A percentile compares a stretch with the other conserved stretches of the same genome.
phyloP scores from a whole-genome alignment of 148 eudicot genomes.

The Fagopyrum homotropicum region DNA sequence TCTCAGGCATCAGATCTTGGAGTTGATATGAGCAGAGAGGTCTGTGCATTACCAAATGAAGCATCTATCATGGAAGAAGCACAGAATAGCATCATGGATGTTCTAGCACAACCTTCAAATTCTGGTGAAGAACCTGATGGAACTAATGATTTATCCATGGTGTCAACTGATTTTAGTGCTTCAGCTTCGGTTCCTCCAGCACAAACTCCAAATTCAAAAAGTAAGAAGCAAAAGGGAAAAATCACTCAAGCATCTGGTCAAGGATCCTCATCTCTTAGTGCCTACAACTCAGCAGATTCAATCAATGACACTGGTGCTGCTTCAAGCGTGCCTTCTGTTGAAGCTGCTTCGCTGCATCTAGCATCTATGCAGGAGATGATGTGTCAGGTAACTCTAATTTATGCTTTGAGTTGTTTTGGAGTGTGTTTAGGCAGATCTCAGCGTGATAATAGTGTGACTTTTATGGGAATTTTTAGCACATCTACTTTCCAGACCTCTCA shows the following conservation, averaged over 20 bases:
- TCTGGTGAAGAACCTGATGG: constrained; percentile 38
- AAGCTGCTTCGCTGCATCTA: constrained; percentile 36
- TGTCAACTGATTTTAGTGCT: constrained; percentile 27
- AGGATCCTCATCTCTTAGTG: constrained; percentile 45
- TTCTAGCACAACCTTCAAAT: constrained; percentile 46
- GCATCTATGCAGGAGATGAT: constrained; percentile 45
- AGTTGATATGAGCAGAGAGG: constrained; percentile 26
- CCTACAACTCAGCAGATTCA: constrained; percentile 46
- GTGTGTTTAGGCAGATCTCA: neutral
- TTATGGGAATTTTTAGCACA: neutral
- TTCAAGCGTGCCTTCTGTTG: constrained; percentile 33
- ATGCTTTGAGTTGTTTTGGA: neutral
- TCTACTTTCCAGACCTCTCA: neutral
- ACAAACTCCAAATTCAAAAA: constrained; percentile 36
- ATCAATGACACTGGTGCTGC: constrained; percentile 40
- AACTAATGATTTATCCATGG: constrained; percentile 33
- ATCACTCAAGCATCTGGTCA: constrained; percentile 53
- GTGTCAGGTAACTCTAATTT: constrained; percentile 46
- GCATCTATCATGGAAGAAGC: constrained; percentile 49
- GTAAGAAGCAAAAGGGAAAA: constrained; percentile 65
- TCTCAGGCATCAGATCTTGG: constrained; percentile 95
- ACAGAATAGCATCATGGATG: constrained; percentile 8
- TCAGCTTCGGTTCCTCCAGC: constrained; percentile 33
- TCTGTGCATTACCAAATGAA: constrained; percentile 29
- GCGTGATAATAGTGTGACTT: neutral